Evolutionary conservation across 2,329 filamentous ascomycete species (phyloP), one percentile per base, ranked within the genome.

Genomic region (Stagonosporopsis cucurbitacearum): DNA sequence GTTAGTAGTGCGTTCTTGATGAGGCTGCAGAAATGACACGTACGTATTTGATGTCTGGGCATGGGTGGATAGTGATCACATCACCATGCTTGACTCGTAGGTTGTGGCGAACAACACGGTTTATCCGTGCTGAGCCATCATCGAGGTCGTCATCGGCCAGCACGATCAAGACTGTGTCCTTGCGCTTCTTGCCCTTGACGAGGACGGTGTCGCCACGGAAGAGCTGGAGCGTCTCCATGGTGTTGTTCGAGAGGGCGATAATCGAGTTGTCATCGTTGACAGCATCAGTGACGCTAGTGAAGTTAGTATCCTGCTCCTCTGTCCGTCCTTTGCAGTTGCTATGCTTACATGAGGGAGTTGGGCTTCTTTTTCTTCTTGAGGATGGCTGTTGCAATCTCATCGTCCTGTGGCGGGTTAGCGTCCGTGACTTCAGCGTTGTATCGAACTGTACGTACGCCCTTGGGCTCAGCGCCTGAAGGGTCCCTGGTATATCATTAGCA

Each of bases 361-460:
- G 93, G 93, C 91, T 99, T 99, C 93, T 99, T 99, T 90, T 99
- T 99, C 86, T 98, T 98, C 84, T 97, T 98, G 73, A 99, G 86
- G 71, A 99, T 99, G 67, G 95, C 95, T 41, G 95, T 99, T 49
- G 95, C 87, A 60, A 89, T 92, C 75, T 96, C 95, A 77, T 97
- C 91, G 71, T 92, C 88, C 88, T 96, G 64, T 64, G 64, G 65
- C 54, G 64, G 62, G 68, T 76, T 60, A 77, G 75, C 67, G 56
- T 59, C 54, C 52, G 52, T 62, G 39, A 40, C 45, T 47, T 58
- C 54, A 43, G 54, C 52, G 39, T 48, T 37, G 33, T 39, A 47
- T 50, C 32, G 36, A 57, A 54, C 20, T 35, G 63, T 62, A 63
- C 54, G 60, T 84, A 96, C 91, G 65, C 91, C 85, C 82, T 90